Base-by-base conservation (phyloP, 2,329 filamentous ascomycete species). In the Cladosporium phlei region DNA sequence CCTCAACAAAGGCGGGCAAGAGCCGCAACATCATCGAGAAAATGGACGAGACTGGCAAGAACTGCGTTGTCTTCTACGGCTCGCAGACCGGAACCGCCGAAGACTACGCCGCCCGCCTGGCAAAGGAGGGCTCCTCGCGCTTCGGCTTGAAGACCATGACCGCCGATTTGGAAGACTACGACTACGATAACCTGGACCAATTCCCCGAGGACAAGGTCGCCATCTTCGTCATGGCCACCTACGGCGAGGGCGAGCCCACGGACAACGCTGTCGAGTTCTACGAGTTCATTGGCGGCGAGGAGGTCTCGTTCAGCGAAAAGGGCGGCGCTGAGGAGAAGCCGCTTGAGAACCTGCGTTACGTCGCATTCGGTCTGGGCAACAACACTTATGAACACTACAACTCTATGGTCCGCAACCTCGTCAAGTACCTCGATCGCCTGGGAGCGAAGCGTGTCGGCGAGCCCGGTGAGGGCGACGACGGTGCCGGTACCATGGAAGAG, bases 331-430 rank as follows among this genome's bases (percentile, higher is more conserved):
- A 79, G 35, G 85, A 91, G 17, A 78, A 84, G 52, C 79, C 91
- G 39, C 80, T 98, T 46, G 76, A 72, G 42, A 90, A 88, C 61
- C 79, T 98, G 64, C 91, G 90, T 67, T 98, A 90, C 64, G 89
- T 98, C 62, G 80, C 89, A 48, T 98, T 98, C 61, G 93, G 93
- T 62, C 82, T 98, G 29, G 93, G 93, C 57, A 98, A 98, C 77
- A 98, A 97, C 75, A 97, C 93, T 21, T 98, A 98, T 66, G 93
- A 98, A 66, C 93, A 98, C 75, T 98, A 96, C 78, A 98, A 98
- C 74, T 86, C 86, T 43, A 95, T 98, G 88, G 90, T 98, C 51
- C 88, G 91, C 66, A 87, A 91, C 54, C 84, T 97, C 48, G 82
- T 93, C 70, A 82, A 85, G 66, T 83, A 82, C 52, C 74, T 98